Evolutionary conservation across 192 early-diverging fungal genomes (phyloP).

Genomic region (Dispira parvispora): DNA sequence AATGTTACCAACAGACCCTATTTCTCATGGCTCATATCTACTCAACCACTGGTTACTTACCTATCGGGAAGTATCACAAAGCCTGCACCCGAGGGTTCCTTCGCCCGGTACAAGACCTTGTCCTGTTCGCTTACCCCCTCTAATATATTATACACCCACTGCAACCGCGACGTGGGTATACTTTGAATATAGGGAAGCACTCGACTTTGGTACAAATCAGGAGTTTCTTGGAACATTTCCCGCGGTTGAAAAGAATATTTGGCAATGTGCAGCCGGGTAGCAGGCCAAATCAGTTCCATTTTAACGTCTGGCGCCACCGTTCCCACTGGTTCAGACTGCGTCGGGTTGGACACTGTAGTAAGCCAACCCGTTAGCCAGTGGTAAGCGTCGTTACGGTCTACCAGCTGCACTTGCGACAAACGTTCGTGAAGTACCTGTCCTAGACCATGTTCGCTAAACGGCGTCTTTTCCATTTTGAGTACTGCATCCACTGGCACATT

Average conservation of each 20-base stretch:
- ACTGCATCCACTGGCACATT: no score
- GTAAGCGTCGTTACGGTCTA: not conserved
- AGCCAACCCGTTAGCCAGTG: conserved; percentile 2
- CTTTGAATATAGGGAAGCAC: conserved; percentile 43
- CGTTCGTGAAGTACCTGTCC: not conserved
- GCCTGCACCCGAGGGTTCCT: conserved; percentile 31
- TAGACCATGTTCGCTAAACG: not conserved
- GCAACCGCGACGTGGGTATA: conserved; percentile 35
- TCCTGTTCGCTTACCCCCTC: conserved; percentile 42
- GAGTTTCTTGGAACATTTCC: conserved; percentile 43
- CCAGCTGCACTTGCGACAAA: not conserved
- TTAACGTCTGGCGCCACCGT: conserved; percentile 8
- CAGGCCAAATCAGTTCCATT: conserved; percentile 14
- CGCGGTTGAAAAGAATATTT: conserved; percentile 52
- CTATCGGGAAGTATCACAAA: conserved; percentile 65
- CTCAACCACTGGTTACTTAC: no score
- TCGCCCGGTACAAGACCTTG: conserved; percentile 41
- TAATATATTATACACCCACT: conserved; percentile 71
- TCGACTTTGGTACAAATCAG: conserved; percentile 31
- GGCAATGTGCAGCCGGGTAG: conserved; percentile 31
- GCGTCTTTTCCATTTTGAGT: not conserved
- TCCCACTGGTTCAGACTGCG: not conserved
- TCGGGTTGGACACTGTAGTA: not conserved
- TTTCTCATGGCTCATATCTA: no score
- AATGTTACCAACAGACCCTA: no score